phyloP scores from a whole-genome alignment of 202 grass and related monocot species.

The Panicum hallii region DNA sequence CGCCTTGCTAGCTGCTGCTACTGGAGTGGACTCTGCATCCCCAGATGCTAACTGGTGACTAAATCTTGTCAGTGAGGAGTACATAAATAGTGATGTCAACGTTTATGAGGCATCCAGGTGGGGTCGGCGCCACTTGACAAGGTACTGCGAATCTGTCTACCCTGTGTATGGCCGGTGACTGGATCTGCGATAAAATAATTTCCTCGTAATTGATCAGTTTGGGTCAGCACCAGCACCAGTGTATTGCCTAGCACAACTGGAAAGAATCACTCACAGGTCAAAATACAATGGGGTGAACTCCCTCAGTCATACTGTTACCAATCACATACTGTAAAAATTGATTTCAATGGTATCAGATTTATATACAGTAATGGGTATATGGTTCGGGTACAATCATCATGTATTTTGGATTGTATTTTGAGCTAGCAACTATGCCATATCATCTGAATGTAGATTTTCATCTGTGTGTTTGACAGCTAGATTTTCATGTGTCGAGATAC shows the following conservation, averaged over 20 bases:
- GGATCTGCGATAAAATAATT: conserved; percentile 15
- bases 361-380: background rate
- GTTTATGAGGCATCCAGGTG: background rate
- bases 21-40: background rate
- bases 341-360: background rate
- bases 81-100: conserved; percentile 15
- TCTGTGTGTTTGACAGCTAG: too few species aligned
- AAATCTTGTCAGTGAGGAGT: background rate
- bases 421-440: conserved; percentile 4
- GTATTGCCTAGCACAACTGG: background rate
- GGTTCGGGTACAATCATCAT: conserved; percentile 12
- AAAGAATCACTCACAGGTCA: background rate
- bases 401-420: background rate
- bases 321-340: background rate
- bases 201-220: background rate
- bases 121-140: background rate
- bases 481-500: conserved; percentile 1
- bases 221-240: background rate
- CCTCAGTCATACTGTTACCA: too few species aligned
- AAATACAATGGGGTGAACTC: too few species aligned
- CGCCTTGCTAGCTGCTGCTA: background rate
- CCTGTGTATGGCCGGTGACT: conserved; percentile 1
- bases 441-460: background rate
- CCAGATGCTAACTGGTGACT: background rate
- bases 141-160: background rate